Evolutionary conservation across 768 basidiomycete species (phyloP).

Genomic region (Agrocybe chaxingu): DNA sequence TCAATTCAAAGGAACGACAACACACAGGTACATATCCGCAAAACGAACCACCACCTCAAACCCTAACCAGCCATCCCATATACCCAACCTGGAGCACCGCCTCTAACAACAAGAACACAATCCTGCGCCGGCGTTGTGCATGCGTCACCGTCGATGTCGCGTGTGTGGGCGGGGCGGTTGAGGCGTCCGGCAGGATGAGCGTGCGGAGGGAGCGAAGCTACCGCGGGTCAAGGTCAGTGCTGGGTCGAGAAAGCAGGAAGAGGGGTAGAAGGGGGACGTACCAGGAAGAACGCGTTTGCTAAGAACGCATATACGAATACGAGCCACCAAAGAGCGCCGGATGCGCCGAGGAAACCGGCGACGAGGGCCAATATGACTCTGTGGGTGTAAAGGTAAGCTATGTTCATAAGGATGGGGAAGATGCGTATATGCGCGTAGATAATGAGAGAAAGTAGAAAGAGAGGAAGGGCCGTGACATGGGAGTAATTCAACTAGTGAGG

Average conservation of each 20-base stretch:
- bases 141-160: constrained; percentile 65
- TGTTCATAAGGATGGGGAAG: too few species aligned
- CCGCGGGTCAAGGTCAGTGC: neutral
- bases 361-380: constrained; percentile 86
- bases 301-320: constrained; percentile 84
- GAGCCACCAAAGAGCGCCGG: constrained; percentile 59
- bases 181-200: constrained; percentile 83
- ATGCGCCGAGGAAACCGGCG: constrained; percentile 61
- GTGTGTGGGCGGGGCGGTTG: constrained; percentile 32
- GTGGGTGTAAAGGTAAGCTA: neutral
- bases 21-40: too few species aligned
- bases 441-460: too few species aligned
- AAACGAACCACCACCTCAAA: constrained; percentile 16
- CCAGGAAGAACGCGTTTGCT: constrained; percentile 93
- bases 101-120: constrained; percentile 86
- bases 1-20: too few species aligned
- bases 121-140: constrained; percentile 76
- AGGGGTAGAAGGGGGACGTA: constrained; percentile 31
- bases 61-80: constrained; percentile 79
- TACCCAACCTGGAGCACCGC: constrained; percentile 81
- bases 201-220: constrained; percentile 92
- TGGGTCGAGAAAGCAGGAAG: neutral
- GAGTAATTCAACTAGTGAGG: too few species aligned
- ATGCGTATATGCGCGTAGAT: too few species aligned
- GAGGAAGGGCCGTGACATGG: too few species aligned